Conservation (phyloP, 805 yeast species). For the Candida tallmaniae region DNA sequence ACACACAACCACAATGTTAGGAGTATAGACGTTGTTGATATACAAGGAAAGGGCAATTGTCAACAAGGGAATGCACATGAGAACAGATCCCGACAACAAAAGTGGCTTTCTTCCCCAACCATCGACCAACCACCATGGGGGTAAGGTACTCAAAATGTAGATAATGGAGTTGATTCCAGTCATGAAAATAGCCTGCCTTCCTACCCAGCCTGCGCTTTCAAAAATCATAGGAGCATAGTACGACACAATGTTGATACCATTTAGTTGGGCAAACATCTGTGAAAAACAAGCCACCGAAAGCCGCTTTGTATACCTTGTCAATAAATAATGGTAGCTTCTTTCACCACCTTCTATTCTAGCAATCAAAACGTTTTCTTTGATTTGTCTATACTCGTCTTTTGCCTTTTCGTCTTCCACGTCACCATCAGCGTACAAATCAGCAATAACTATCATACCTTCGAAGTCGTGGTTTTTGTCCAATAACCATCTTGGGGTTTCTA, state of each 20-base stretch:
- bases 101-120: conserved; percentile 90
- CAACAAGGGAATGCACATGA: conserved; percentile 71
- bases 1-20: conserved; percentile 66
- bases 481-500: conserved; percentile 46
- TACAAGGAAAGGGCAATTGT: conserved; percentile 54
- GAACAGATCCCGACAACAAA: conserved; percentile 68
- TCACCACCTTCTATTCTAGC: conserved; percentile 78
- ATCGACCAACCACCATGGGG: conserved; percentile 90
- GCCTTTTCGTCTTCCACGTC: conserved; percentile 67
- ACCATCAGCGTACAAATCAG: conserved; percentile 77
- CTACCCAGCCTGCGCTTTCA: conserved; percentile 93
- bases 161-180: conserved; percentile 62
- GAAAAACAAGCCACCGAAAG: conserved; percentile 86
- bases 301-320: conserved; percentile 69
- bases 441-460: conserved; percentile 82
- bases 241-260: conserved; percentile 89
- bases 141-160: conserved; percentile 56
- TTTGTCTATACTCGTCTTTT: conserved; percentile 67
- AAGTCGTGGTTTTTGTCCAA: conserved; percentile 47
- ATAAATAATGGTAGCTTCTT: conserved; percentile 68
- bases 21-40: conserved; percentile 44
- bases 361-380: conserved; percentile 73
- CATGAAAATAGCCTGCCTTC: conserved; percentile 83
- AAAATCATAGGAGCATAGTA: conserved; percentile 93
- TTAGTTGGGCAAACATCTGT: conserved; percentile 87